Conservation (phyloP, 768 basidiomycete species). For the Pluteus cervinus region DNA sequence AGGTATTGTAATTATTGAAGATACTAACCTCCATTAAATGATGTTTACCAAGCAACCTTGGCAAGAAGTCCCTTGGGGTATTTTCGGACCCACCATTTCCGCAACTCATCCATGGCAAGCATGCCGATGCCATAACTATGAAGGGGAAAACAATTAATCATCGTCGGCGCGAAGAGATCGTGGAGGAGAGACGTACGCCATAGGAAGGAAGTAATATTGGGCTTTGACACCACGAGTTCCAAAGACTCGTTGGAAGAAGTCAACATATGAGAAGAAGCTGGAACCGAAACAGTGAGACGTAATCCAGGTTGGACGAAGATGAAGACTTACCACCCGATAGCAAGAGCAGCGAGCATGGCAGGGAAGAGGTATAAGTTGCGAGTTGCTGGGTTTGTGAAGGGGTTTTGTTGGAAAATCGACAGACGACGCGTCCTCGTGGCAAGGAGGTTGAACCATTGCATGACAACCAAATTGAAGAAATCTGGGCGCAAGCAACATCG, state of each 20-base stretch:
- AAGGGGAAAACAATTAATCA: constrained; percentile 7
- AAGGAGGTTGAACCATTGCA: constrained; percentile 59
- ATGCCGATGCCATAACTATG: neutral
- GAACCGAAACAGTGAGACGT: constrained; percentile 10
- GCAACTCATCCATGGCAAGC: constrained; percentile 16
- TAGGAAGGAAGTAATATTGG: constrained; percentile 46
- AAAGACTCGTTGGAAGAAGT: constrained; percentile 36
- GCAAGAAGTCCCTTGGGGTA: constrained; percentile 15
- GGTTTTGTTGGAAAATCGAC: constrained; percentile 51
- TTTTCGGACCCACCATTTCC: constrained; percentile 18
- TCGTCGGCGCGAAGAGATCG: constrained; percentile 12
- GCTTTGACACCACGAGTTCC: constrained; percentile 37
- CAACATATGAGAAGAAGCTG: neutral
- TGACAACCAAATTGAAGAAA: constrained; percentile 45
- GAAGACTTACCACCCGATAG: constrained; percentile 38
- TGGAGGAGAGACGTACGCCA: constrained; percentile 39
- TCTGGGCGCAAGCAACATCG: no score
- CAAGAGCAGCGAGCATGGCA: constrained; percentile 36
- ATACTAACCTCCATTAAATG: neutral
- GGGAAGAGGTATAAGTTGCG: constrained; percentile 43
- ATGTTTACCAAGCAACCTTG: constrained; percentile 16
- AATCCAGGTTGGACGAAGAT: constrained; percentile 37
- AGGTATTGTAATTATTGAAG: no score
- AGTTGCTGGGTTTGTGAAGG: constrained; percentile 32
- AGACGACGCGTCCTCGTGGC: constrained; percentile 49